These are phyloP conservation scores for Nidula niveotomentosa DNA, from an alignment of 1,284 basidiomycete species.

Conservation along the genomic window DNA sequence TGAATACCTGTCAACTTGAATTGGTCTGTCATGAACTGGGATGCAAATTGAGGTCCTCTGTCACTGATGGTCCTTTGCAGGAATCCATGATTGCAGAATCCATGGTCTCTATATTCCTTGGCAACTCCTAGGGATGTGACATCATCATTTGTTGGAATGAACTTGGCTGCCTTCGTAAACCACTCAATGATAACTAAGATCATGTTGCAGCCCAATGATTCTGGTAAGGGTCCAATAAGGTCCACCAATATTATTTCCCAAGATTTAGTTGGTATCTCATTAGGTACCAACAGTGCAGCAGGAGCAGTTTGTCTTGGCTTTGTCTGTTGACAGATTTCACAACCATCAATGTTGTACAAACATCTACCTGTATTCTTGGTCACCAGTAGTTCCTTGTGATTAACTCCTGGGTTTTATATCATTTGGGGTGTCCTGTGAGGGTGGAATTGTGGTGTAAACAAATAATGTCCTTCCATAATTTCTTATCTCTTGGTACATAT, in stretches of 20 bases:
- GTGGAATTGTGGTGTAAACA: conserved; percentile 1
- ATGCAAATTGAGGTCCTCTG: no score
- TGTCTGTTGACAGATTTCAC: conserved; percentile 1
- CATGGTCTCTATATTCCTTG: no score
- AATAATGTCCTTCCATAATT: background rate
- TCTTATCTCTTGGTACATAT: background rate
- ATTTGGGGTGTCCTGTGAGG: conserved; percentile 4
- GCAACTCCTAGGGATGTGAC: no score
- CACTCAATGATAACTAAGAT: no score
- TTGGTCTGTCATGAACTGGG: no score
- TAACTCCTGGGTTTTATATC: conserved; percentile 5
- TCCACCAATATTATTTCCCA: background rate
- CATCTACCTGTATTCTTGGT: conserved; percentile 5
- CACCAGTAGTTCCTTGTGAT: no score
- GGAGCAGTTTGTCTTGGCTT: background rate
- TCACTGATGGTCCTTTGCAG: no score
- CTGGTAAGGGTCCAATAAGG: background rate
- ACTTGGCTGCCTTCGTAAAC: no score
- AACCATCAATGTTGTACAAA: background rate
- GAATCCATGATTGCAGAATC: no score
- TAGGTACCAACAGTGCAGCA: background rate
- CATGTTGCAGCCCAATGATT: no score
- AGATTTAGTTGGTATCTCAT: background rate
- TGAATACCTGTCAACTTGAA: no score
- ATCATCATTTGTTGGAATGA: no score